Evolutionary conservation across 139 green algal species (phyloP), one percentile per base, ranked within the genome.

Genomic region (Picochlorum sp.): DNA sequence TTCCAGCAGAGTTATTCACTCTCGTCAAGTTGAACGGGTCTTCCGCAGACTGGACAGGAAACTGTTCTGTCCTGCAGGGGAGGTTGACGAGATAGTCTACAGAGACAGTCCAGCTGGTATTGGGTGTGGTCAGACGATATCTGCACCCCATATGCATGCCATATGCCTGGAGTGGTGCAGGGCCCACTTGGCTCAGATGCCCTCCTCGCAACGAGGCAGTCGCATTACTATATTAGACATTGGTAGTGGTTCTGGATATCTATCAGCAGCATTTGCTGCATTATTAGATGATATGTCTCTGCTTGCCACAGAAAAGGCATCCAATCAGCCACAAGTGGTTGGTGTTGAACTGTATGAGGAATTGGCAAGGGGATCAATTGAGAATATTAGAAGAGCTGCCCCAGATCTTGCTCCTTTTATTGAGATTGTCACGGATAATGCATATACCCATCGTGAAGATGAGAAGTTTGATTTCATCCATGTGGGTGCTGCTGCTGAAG

Each of bases 111-210:
- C 71, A 3, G 55, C 65, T 38, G 57, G 63, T 50, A 73, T 77
- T 24, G 71, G 71, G 1, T 60, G 67, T 28, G 31, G 61, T 10
- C 56, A 72, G 58, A 97, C 91, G 57, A 97, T 97, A 60, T 88
- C 73, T 3, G 91, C 91, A 3, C 91, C 91, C 4, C 91, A 97
- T 78, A 97, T 97, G 90, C 92, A 98, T 69, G 92, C 87, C 49
- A 81, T 83, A n/a, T 90, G 79, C 21, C 75, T 98, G 60, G 81
- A 95, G 57, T 59, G 95, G 24, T 83, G 97, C 57, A 45, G 73
- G 3, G 49, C 75, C 1, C 69, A 91, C 24, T 70, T 90, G 18
- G 51, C 45, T 6, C 83, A 83, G 0, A 88, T 88, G 11, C 18
- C 18, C 16, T 20, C 16, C 47, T 20, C 16, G 11, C 15, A 30